phyloP scores from a whole-genome alignment of 768 basidiomycete genomes.

The Hericium coralloides region DNA sequence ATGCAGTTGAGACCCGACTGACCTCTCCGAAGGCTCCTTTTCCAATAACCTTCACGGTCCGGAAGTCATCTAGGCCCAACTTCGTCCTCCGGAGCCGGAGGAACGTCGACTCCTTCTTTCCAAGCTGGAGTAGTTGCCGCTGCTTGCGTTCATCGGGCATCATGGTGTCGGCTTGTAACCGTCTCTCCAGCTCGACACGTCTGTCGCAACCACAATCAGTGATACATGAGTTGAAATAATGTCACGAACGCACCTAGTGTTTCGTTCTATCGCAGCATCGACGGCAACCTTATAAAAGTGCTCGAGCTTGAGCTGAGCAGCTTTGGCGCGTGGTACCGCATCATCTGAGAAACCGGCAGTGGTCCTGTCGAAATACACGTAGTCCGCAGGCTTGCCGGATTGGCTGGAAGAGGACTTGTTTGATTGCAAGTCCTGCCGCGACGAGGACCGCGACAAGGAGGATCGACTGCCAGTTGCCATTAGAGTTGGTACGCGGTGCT shows the following conservation, averaged over 20 bases:
- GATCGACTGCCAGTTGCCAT: constrained; percentile 9
- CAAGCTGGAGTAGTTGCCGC: constrained; percentile 73
- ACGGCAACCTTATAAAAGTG: constrained; percentile 97
- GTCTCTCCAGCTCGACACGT: constrained; percentile 81
- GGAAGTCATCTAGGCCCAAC: constrained; percentile 85
- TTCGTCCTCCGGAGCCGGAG: constrained; percentile 84
- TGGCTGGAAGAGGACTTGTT: constrained; percentile 12
- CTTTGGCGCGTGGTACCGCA: constrained; percentile 75
- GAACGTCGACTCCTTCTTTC: constrained; percentile 83
- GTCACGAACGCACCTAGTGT: constrained; percentile 55
- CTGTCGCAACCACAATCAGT: constrained; percentile 30
- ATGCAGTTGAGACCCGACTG: constrained; percentile 14
- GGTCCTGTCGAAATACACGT: constrained; percentile 89
- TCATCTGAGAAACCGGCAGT: constrained; percentile 71
- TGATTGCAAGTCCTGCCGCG: constrained; percentile 11
- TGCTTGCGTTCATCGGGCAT: constrained; percentile 81
- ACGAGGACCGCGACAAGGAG: constrained; percentile 11
- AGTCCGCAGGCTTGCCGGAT: constrained; percentile 49
- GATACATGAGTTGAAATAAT: background rate
- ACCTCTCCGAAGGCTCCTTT: constrained; percentile 99
- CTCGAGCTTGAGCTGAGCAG: constrained; percentile 91
- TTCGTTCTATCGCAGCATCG: constrained; percentile 89
- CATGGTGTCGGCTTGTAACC: constrained; percentile 57
- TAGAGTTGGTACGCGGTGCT: background rate
- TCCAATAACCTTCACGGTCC: constrained; percentile 97